phyloP scores from a whole-genome alignment of 441 rosid genomes.

The Euphorbia celastroides region DNA sequence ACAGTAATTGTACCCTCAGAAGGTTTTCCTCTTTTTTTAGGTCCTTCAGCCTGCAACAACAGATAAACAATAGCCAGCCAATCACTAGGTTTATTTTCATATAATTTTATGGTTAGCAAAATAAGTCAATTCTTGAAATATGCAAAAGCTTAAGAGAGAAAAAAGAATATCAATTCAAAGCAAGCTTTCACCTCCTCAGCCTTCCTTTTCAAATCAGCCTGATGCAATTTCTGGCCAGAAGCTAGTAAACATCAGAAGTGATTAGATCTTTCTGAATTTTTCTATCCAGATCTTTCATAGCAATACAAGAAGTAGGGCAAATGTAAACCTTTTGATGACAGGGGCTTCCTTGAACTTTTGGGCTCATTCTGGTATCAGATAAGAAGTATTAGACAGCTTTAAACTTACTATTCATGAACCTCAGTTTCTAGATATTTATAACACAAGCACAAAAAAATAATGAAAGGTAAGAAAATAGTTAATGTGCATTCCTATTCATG shows the following conservation, averaged over 20 bases:
- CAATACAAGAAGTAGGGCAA: conserved; percentile 19
- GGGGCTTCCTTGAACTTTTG: conserved; percentile 29
- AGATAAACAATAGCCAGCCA: conserved; percentile 11
- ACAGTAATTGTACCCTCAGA: conserved; percentile 21
- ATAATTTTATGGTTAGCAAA: neutral
- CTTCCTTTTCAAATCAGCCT: conserved; percentile 28
- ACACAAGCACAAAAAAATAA: neutral
- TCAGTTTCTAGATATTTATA: neutral
- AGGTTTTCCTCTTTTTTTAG: conserved; percentile 34
- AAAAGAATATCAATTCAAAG: conserved; percentile 14
- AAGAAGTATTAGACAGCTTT: conserved; percentile 4
- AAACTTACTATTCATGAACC: neutral
- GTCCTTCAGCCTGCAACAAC: conserved; percentile 33
- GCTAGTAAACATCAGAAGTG: conserved; percentile 28
- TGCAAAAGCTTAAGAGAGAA: neutral
- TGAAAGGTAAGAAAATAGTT: neutral
- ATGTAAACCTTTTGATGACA: conserved; percentile 38
- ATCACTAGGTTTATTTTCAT: conserved; percentile 5
- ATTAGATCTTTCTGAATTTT: conserved; percentile 16
- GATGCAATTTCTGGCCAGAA: conserved; percentile 30
- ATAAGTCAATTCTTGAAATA: neutral
- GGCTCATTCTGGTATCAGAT: conserved; percentile 31
- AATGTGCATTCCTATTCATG: neutral
- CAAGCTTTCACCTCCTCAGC: conserved; percentile 30
- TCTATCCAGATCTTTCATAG: conserved; percentile 8